Evolutionary conservation across 2,329 filamentous ascomycete genomes (phyloP), one percentile per base, ranked within the genome.

Genomic region (Calonectria henricotiae): DNA sequence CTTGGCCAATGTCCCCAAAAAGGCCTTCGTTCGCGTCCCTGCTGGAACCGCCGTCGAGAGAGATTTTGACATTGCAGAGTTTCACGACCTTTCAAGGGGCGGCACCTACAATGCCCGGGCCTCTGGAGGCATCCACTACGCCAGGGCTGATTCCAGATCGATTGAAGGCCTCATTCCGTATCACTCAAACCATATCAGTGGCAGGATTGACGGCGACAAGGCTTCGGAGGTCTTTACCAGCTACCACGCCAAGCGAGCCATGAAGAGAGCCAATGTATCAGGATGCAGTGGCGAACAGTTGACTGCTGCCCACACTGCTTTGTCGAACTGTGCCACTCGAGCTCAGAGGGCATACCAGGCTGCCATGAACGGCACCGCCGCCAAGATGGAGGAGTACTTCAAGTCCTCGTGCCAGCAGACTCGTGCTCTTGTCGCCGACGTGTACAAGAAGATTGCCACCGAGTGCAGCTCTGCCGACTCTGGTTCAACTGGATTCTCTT

Each of bases 331-430:
- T 25, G 44, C 37, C 4, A 12, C 30, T 3, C 54, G 62, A n/a
- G 88, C 89, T 75, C 80, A 83, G 3, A 82, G 79, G 25, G 82
- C 90, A 6, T 88, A 90, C 3, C 81, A 81, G 2, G 80, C 82
- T 11, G 89, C 89, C 17, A 83, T 86, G 1, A 79, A 84, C 0
- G 86, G 85, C 51, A 76, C 80, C 5, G 81, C 83, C 3, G 78
- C 82, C 73, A 86, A 83, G 71, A 80, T 89, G 74, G 79, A 78
- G 49, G 86, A 89, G 71, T 91, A 89, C 83, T 92, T 91, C 86
- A 90, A 88, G 80, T 86, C 85, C 1, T 86, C 85, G 41, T 77
- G 49, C 62, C 37, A 35, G 15, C 20, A 51, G n/a, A 65, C 62
- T 11, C 62, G 62, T 37, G 12, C 32, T 12, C 55, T 39, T 4